A percentile compares a stretch with the other conserved stretches of the same genome.
Evolutionary conservation across 768 basidiomycete species (phyloP).

Genomic region (Calocybe gangraenosa): DNA sequence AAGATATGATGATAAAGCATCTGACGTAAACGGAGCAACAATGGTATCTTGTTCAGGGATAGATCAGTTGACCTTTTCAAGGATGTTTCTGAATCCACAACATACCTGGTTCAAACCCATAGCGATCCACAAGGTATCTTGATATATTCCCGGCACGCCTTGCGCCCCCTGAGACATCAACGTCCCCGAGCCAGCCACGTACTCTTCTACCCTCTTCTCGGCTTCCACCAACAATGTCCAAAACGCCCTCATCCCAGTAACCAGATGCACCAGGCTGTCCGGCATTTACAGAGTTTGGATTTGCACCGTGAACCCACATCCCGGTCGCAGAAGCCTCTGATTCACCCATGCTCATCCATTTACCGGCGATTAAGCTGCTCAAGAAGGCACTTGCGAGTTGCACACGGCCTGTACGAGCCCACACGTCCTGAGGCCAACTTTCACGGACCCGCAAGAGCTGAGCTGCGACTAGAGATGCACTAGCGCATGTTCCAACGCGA

Average conservation of each 20-base stretch:
- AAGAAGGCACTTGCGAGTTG: conserved; percentile 77
- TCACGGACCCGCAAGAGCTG: conserved; percentile 79
- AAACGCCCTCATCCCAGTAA: conserved; percentile 75
- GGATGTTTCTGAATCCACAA: neutral
- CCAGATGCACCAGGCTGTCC: conserved; percentile 29
- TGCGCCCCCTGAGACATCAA: conserved; percentile 63
- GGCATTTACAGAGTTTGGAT: conserved; percentile 18
- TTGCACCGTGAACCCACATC: conserved; percentile 66
- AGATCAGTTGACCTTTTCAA: neutral
- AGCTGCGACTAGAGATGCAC: conserved; percentile 66
- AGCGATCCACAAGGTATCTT: conserved; percentile 74
- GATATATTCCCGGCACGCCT: conserved; percentile 63
- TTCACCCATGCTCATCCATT: conserved; percentile 69
- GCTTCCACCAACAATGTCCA: conserved; percentile 76
- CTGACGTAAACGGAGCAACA: conserved; percentile 73
- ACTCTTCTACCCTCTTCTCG: conserved; percentile 70
- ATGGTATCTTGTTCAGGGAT: conserved; percentile 50
- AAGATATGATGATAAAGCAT: conserved; percentile 73
- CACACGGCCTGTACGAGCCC: conserved; percentile 71
- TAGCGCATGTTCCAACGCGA: conserved; percentile 71
- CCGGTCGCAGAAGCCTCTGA: conserved; percentile 77
- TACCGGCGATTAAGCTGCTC: conserved; percentile 65
- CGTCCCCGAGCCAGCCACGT: conserved; percentile 79
- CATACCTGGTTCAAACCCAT: conserved; percentile 73
- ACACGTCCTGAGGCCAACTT: conserved; percentile 71